Evolutionary conservation across 805 yeast species (phyloP), one percentile per base, ranked within the genome.

Genomic region (Osmozyma mogii): DNA sequence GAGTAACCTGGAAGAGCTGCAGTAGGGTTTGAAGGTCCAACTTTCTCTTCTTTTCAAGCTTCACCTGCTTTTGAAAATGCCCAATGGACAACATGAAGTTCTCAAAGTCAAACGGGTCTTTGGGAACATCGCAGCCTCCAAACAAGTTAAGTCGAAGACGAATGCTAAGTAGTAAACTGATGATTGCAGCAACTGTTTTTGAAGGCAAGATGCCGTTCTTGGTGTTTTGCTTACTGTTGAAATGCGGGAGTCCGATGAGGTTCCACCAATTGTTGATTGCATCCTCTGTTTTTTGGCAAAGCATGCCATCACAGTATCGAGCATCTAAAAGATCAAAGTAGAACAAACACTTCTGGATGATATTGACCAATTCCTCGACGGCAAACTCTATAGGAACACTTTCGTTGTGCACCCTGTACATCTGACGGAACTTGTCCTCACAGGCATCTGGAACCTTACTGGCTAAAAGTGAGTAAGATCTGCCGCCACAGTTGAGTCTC

Each of bases 221-320:
- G 15, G 69, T 61, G 31, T 52, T 52, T 1, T 68, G 68, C 34
- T 58, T 61, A 15, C 47, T 36, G 33, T 57, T 61, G 34, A 54
- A 63, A 35, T 61, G 72, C 4, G 66, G 62, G 4, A 61, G 53
- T 0, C 95, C 95, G 38, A 80, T 69, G 20, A 72, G 50, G 21
- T 63, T 65, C 96, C 97, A 89, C 96, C 97, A 89, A 25, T 66
- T 62, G 2, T 52, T 45, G 15, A 85, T 68, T 0, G 94, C 94
- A 14, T 56, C 65, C 37, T 78, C 79, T 0, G 98, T 89, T 33
- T 70, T 66, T 34, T 75, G 72, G 51, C 97, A 89, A 3, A 87
- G 57, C 10, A 89, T 58, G 0, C 98, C 97, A 55, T 92, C 96
- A 33, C 84, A 83, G 40, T 69, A 75, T 18, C 58, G 57, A 0